Percentiles rank a stretch among this genome's conserved stretches.
phyloP scores from a whole-genome alignment of 306 rosid genomes.

The Alnus rubra region DNA sequence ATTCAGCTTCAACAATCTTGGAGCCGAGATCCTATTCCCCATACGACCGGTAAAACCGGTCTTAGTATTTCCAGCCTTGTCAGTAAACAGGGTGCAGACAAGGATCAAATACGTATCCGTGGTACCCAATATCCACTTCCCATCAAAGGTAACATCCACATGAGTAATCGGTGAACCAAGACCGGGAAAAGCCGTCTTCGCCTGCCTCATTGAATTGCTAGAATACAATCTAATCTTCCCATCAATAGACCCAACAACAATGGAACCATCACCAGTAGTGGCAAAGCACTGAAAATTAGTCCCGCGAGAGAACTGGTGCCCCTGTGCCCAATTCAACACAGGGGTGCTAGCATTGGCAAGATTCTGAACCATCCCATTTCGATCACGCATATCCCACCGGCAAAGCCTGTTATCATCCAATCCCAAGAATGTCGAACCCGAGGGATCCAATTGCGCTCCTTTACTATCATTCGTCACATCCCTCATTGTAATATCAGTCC shows the following conservation, averaged over 20 bases:
- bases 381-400: slow-evolving; percentile 99
- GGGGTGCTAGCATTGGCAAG: slow-evolving; percentile 61
- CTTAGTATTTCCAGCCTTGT: slow-evolving; percentile 82
- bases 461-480: slow-evolving; percentile 88
- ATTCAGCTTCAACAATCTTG: slow-evolving; percentile 85
- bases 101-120: slow-evolving; percentile 78
- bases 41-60: slow-evolving; percentile 88
- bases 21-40: slow-evolving; percentile 95
- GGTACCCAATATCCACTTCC: slow-evolving; percentile 95
- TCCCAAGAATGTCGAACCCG: slow-evolving; percentile 91
- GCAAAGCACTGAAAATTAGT: slow-evolving; percentile 98
- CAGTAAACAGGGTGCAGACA: slow-evolving; percentile 77
- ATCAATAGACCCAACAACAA: slow-evolving; percentile 92
- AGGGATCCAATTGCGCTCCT: slow-evolving; percentile 92
- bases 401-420: slow-evolving; percentile 97
- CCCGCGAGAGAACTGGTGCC: slow-evolving; percentile 94
- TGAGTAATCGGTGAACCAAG: slow-evolving; percentile 95
- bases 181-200: slow-evolving; percentile 95
- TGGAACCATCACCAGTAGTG: slow-evolving; percentile 92
- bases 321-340: slow-evolving; percentile 88
- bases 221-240: slow-evolving; percentile 94
- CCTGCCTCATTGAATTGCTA: slow-evolving; percentile 80
- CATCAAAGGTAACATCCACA: slow-evolving; percentile 93
- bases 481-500: slow-evolving; percentile 89
- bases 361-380: slow-evolving; percentile 87